Conservation (phyloP, 1,284 basidiomycete genomes). For the Irpex sp. region DNA sequence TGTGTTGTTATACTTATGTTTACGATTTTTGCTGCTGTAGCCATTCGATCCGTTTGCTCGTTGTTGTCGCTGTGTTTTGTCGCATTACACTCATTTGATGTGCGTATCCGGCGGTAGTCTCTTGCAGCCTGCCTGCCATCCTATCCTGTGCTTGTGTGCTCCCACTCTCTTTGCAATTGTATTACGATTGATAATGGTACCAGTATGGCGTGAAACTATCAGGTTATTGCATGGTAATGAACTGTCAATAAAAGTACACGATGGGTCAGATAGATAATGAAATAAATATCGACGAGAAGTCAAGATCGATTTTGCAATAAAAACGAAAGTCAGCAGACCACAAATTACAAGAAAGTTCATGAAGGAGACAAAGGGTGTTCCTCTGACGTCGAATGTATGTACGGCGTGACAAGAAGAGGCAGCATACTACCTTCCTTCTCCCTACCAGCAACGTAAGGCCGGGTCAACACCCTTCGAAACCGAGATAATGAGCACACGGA, state of each 20-base stretch:
- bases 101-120: neutral
- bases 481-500: slow-evolving; percentile 9
- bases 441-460: slow-evolving; percentile 63
- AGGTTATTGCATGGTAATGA: too few relatives aligned
- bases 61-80: slow-evolving; percentile 15
- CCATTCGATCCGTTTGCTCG: slow-evolving; percentile 2
- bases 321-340: too few relatives aligned
- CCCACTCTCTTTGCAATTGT: neutral
- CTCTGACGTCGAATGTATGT: slow-evolving; percentile 12
- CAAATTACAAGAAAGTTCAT: too few relatives aligned
- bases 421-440: slow-evolving; percentile 65
- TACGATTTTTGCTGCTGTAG: slow-evolving; percentile 12
- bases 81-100: slow-evolving; percentile 6
- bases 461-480: slow-evolving; percentile 58
- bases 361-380: neutral
- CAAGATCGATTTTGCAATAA: too few relatives aligned
- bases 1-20: slow-evolving; percentile 6
- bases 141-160: neutral
- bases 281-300: too few relatives aligned
- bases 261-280: too few relatives aligned
- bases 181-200: neutral
- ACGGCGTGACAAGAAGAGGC: slow-evolving; percentile 51
- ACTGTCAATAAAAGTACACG: too few relatives aligned
- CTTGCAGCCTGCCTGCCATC: neutral
- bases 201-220: neutral